phyloP scores from a whole-genome alignment of 257 asterid species.

The Ilex aquifolium region DNA sequence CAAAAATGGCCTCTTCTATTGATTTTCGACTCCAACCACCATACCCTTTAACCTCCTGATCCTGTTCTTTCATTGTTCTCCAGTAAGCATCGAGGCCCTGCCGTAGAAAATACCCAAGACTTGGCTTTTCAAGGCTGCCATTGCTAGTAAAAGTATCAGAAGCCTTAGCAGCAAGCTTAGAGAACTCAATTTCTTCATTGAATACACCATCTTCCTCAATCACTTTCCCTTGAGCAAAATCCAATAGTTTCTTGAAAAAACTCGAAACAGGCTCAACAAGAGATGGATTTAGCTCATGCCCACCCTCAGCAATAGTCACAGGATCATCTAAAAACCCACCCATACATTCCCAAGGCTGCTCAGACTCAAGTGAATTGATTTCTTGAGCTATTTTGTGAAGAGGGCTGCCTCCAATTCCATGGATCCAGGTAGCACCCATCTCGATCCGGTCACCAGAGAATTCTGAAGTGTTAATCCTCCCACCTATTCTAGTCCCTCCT shows the following conservation, averaged over 20 bases:
- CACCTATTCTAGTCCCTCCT: constrained; percentile 76
- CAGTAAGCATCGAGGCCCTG: constrained; percentile 56
- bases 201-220: constrained; percentile 18
- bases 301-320: constrained; percentile 64
- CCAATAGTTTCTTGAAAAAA: constrained; percentile 57
- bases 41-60: constrained; percentile 3
- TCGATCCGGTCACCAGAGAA: constrained; percentile 79
- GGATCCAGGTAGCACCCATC: constrained; percentile 96
- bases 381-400: constrained; percentile 56
- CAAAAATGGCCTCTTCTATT: constrained; percentile 48
- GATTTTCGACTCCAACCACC: constrained; percentile 47
- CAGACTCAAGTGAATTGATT: constrained; percentile 29
- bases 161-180: constrained; percentile 16
- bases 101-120: constrained; percentile 57
- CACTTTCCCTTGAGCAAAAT: constrained; percentile 50
- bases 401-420: constrained; percentile 80
- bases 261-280: constrained; percentile 50
- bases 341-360: constrained; percentile 87
- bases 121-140: constrained; percentile 17
- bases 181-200: background rate
- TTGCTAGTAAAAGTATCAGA: background rate
- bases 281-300: constrained; percentile 34
- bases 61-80: constrained; percentile 16
- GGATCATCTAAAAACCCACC: constrained; percentile 45
- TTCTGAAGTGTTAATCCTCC: constrained; percentile 62